These are phyloP conservation scores for Pseudofabraea citricarpa DNA, from an alignment of 2,329 filamentous ascomycete species.

Conservation along the genomic window DNA sequence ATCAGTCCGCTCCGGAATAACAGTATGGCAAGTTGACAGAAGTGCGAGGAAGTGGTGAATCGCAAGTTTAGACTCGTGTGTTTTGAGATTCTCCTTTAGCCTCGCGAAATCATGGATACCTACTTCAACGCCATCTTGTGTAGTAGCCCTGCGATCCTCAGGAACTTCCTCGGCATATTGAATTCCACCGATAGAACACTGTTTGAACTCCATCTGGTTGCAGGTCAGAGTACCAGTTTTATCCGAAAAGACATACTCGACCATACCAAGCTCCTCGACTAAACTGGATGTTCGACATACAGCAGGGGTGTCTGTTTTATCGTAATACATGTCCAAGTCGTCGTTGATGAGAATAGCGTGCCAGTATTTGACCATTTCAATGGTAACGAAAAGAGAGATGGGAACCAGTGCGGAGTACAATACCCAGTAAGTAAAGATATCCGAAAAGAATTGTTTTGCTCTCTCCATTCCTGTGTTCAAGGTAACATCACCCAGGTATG, in stretches of 20 bases:
- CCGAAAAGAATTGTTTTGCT: constrained; percentile 81
- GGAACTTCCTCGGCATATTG: constrained; percentile 91
- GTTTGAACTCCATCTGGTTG: constrained; percentile 98
- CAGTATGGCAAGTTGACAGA: constrained; percentile 88
- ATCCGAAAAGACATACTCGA: constrained; percentile 97
- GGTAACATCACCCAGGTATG: constrained; percentile 65
- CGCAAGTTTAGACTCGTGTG: constrained; percentile 50
- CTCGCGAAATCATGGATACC: constrained; percentile 66
- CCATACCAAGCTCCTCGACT: constrained; percentile 95
- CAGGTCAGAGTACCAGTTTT: constrained; percentile 97
- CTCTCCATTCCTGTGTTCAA: constrained; percentile 50
- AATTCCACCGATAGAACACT: constrained; percentile 87
- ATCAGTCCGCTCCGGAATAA: constrained; percentile 85
- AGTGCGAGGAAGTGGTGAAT: constrained; percentile 85
- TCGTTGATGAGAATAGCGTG: constrained; percentile 97
- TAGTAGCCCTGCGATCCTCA: constrained; percentile 78
- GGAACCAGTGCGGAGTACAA: constrained; percentile 94
- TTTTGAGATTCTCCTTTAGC: constrained; percentile 54
- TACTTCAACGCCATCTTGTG: constrained; percentile 71
- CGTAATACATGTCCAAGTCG: constrained; percentile 96
- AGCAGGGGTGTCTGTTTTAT: constrained; percentile 89
- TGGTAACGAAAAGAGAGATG: constrained; percentile 95
- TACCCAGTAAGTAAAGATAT: constrained; percentile 98
- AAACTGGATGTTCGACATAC: constrained; percentile 94
- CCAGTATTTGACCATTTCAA: constrained; percentile 97